Evolutionary conservation across 306 rosid species (phyloP).

Genomic region (Acacia confusa): DNA sequence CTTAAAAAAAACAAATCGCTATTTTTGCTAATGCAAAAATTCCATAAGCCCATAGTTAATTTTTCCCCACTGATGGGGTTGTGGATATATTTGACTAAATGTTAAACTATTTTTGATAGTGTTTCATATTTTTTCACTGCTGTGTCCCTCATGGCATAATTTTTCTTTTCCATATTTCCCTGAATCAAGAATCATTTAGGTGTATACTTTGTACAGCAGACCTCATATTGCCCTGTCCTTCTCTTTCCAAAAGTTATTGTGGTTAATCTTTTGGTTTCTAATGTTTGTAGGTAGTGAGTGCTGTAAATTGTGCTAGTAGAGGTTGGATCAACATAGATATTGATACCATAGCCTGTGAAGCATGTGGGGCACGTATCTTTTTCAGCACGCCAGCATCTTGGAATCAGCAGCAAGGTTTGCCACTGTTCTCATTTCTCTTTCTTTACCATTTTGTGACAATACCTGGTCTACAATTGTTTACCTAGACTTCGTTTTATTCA

Average conservation of each 20-base stretch:
- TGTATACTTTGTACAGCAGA: conserved; percentile 10
- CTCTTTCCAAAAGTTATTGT: background rate
- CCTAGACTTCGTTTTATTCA: conserved; percentile 36
- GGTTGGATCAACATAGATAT: conserved; percentile 89
- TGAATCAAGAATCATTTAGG: background rate
- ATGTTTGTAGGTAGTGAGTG: conserved; percentile 66
- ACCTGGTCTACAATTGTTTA: conserved; percentile 24
- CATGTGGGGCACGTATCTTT: conserved; percentile 78
- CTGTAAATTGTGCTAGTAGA: conserved; percentile 91
- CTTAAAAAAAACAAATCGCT: background rate
- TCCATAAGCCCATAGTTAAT: background rate
- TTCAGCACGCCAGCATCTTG: conserved; percentile 86
- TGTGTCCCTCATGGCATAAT: background rate
- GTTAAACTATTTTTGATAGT: background rate
- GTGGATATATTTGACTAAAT: background rate
- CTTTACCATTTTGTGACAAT: background rate
- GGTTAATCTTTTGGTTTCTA: conserved; percentile 18
- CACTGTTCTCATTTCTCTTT: conserved; percentile 22
- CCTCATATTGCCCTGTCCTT: background rate
- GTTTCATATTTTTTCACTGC: background rate
- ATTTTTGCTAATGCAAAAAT: background rate
- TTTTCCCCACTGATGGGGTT: background rate
- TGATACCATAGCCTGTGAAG: conserved; percentile 82
- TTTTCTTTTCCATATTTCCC: conserved; percentile 23
- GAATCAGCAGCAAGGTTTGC: conserved; percentile 84